Evolutionary conservation across 495 filamentous ascomycete species (phyloP).

Genomic region (Aspergillus haitiensis): DNA sequence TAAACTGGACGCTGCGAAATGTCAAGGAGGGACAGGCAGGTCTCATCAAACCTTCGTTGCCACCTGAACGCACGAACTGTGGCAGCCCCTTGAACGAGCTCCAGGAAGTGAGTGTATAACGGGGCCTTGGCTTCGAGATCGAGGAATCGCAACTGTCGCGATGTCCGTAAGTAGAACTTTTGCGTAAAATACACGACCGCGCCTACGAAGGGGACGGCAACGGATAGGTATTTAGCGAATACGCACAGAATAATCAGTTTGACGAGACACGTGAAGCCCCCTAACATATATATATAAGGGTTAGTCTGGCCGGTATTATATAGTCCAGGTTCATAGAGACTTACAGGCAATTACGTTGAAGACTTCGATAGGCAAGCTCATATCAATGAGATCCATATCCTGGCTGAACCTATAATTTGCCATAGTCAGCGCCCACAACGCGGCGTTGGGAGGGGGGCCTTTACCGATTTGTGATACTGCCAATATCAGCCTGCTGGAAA

Average conservation of each 20-base stretch:
- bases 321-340: neutral
- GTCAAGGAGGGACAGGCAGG: conserved; percentile 59
- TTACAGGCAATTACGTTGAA: conserved; percentile 9
- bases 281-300: too few relatives aligned
- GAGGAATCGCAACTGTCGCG: conserved; percentile 56
- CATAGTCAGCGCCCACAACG: neutral
- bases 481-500: conserved; percentile 21
- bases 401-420: conserved; percentile 25
- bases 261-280: conserved; percentile 20
- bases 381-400: conserved; percentile 48
- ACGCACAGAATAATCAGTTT: conserved; percentile 30
- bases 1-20: conserved; percentile 55
- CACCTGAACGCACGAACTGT: conserved; percentile 74
- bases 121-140: conserved; percentile 59
- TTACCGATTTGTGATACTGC: conserved; percentile 18
- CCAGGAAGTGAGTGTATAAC: conserved; percentile 71
- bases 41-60: conserved; percentile 26
- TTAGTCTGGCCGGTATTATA: too few relatives aligned
- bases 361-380: conserved; percentile 30
- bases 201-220: conserved; percentile 23
- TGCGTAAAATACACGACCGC: conserved; percentile 49
- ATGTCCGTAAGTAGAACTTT: conserved; percentile 60
- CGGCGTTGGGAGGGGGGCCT: neutral
- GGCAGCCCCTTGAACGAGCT: conserved; percentile 61
- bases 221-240: conserved; percentile 28